Evolutionary conservation across 441 rosid species (phyloP), one percentile per base, ranked within the genome.

Genomic region (Arabidopsis hybrid): DNA sequence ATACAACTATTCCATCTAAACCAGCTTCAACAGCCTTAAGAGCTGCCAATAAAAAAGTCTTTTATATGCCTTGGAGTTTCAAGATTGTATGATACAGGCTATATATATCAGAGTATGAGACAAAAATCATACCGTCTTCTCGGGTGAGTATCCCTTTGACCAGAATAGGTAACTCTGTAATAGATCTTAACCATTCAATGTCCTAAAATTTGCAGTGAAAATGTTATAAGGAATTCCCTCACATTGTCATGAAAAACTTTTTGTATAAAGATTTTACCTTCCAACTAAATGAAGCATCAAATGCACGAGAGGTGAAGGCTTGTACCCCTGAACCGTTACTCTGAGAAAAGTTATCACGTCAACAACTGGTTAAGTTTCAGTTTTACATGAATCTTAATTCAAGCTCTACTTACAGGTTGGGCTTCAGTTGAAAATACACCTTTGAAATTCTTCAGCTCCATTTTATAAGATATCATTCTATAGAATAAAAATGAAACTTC

Each of bases 211-310:
- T 18, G 38, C 59, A 56, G 7, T 51, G 50, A 10, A 57, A 75
- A 60, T 14, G 17, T 26, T n/a, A 14, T 26, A 45, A 36, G 6
- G 42, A 60, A n/a, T 55, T 1, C 3, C 1, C 5, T 53, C 46
- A 6, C 32, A 36, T 53, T 29, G 32, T 26, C 29, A 26, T 26
- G 29, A 26, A 26, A 1, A 31, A 8, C 31, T 31, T 34, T 52
- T 3, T 60, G 38, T 12, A 1, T 16, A 46, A 69, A 50, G 26
- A 53, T 29, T 26, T 45, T 74, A 93, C 98, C 96, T 85, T 86
- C 97, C 98, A 91, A 32, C 75, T 72, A n/a, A 93, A 83, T 10
- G 96, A 86, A 65, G 95, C 85, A 81, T 93, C 96, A 8, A 85
- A 0, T n/a, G 81, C 68, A 46, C 46, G 26, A 4, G 83, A 83